These are phyloP conservation scores for Hypoxylon sp. DNA, from an alignment of 2,329 filamentous ascomycete genomes.

Conservation along the genomic window DNA sequence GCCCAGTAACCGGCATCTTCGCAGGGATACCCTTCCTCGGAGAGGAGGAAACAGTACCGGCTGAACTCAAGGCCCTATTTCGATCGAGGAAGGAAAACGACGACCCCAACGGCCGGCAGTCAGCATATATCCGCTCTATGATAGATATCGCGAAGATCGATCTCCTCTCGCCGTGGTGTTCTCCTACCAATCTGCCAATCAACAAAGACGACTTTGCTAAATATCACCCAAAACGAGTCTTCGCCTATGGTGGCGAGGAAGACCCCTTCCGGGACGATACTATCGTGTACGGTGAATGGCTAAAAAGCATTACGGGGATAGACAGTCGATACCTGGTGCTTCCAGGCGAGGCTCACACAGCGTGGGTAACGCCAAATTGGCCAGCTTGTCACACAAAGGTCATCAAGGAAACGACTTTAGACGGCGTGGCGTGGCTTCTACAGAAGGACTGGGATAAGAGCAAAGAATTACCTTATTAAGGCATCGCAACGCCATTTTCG, in stretches of 20 bases:
- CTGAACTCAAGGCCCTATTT: background rate
- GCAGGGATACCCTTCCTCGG: background rate
- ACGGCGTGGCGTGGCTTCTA: constrained; percentile 6
- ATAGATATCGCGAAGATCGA: background rate
- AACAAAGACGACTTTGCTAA: constrained; percentile 7
- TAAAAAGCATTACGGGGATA: background rate
- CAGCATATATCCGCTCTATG: background rate
- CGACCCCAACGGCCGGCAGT: background rate
- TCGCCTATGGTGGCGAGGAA: constrained; percentile 1
- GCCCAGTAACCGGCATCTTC: constrained; percentile 9
- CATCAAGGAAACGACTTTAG: constrained; percentile 3
- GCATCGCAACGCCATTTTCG: background rate
- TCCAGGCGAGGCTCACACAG: background rate
- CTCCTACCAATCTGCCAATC: constrained; percentile 1
- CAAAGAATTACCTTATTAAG: constrained; percentile 4
- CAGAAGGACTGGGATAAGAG: background rate
- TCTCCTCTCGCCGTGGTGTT: constrained; percentile 9
- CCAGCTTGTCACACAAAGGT: background rate
- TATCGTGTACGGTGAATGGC: constrained; percentile 1
- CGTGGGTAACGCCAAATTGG: background rate
- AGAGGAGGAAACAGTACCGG: background rate
- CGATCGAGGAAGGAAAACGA: constrained; percentile 6
- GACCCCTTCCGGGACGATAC: constrained; percentile 2
- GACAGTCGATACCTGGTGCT: background rate
- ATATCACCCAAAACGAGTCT: constrained; percentile 1